phyloP scores from a whole-genome alignment of 2,329 filamentous ascomycete species.

The Pseudophaeomoniella oleicola region DNA sequence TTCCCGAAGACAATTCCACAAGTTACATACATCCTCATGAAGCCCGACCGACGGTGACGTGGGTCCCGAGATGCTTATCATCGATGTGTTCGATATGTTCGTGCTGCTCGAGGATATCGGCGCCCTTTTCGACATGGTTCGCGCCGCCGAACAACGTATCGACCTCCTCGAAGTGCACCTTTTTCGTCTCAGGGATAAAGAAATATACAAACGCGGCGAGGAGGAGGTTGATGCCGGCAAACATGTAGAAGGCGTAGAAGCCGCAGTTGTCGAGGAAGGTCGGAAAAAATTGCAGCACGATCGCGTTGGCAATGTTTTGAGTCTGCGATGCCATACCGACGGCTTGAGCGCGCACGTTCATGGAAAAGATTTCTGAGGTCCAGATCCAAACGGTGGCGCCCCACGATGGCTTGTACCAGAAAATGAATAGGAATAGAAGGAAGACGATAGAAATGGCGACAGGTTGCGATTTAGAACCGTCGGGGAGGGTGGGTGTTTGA shows the following conservation, averaged over 20 bases:
- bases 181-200: conserved; percentile 37
- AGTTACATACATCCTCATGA: too few relatives aligned
- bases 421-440: conserved; percentile 50
- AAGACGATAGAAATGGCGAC: conserved; percentile 57
- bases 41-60: too few relatives aligned
- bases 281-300: conserved; percentile 59
- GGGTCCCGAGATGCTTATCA: too few relatives aligned
- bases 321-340: conserved; percentile 51
- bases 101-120: background rate
- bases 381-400: conserved; percentile 58
- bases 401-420: conserved; percentile 58
- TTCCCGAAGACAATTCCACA: too few relatives aligned
- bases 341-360: conserved; percentile 56
- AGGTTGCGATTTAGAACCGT: conserved; percentile 39
- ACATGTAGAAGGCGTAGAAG: conserved; percentile 44
- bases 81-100: background rate
- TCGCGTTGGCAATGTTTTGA: conserved; percentile 50
- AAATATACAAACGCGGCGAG: conserved; percentile 37
- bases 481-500: conserved; percentile 37
- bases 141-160: conserved; percentile 22
- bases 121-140: conserved; percentile 17
- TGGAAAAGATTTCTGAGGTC: conserved; percentile 54
- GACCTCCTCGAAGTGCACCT: conserved; percentile 23
- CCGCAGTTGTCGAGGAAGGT: conserved; percentile 46
- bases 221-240: conserved; percentile 35